Conservation (phyloP, 2,329 filamentous ascomycete genomes). For the Mariannaea sp. region DNA sequence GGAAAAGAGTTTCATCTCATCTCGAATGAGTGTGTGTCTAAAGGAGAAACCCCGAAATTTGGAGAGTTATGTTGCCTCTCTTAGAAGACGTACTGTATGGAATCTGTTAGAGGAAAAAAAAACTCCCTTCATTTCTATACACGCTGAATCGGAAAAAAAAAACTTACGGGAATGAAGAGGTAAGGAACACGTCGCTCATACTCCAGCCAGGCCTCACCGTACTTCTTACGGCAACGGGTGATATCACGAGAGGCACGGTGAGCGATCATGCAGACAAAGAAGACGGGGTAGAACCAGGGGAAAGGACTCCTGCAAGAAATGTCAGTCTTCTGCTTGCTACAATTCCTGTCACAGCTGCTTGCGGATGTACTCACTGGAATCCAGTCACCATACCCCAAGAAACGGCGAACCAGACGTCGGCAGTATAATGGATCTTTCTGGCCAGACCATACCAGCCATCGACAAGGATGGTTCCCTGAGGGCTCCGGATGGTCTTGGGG, state of each 20-base stretch:
- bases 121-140: too few relatives aligned
- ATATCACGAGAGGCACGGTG: conserved; percentile 81
- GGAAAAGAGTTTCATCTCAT: background rate
- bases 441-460: conserved; percentile 85
- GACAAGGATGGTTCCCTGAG: conserved; percentile 74
- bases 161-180: conserved; percentile 74
- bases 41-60: background rate
- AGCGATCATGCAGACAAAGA: conserved; percentile 81
- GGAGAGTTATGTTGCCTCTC: background rate
- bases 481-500: conserved; percentile 75
- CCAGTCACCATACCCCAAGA: conserved; percentile 58
- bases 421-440: conserved; percentile 63
- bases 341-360: background rate
- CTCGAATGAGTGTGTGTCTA: background rate
- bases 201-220: conserved; percentile 80
- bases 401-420: conserved; percentile 55
- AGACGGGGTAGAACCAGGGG: conserved; percentile 88
- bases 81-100: conserved; percentile 50
- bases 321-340: conserved; percentile 20
- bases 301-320: conserved; percentile 64
- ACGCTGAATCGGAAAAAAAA: too few relatives aligned
- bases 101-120: too few relatives aligned
- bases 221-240: conserved; percentile 75
- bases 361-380: conserved; percentile 44
- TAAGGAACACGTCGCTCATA: conserved; percentile 81